Conservation (phyloP, 176 grass and related monocot species). For the Cocos nucifera region DNA sequence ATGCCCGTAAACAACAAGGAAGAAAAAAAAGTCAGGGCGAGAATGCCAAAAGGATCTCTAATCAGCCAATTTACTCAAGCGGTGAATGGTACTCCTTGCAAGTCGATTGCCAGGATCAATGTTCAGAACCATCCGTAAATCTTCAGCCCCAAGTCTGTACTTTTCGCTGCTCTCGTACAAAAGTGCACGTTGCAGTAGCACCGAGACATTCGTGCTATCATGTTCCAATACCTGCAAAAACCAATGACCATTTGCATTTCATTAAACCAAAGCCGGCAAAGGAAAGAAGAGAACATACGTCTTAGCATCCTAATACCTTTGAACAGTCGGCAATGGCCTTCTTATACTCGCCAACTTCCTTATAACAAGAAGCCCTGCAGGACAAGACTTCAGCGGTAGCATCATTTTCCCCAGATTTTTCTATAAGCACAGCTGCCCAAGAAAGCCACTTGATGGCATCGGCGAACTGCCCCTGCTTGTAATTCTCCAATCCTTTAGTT, state of each 20-base stretch:
- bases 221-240: slow-evolving; percentile 61
- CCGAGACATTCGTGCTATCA: slow-evolving; percentile 69
- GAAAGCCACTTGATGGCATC: slow-evolving; percentile 99
- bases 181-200: slow-evolving; percentile 82
- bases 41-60: slow-evolving; percentile 41
- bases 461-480: slow-evolving; percentile 89
- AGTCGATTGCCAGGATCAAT: slow-evolving; percentile 85
- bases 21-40: slow-evolving; percentile 22
- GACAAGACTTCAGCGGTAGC: slow-evolving; percentile 70
- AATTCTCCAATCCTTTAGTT: slow-evolving; percentile 82
- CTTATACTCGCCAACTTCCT: slow-evolving; percentile 99
- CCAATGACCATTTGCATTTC: neutral
- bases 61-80: slow-evolving; percentile 89
- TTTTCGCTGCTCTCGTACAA: slow-evolving; percentile 94
- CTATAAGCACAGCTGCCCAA: slow-evolving; percentile 73
- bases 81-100: slow-evolving; percentile 91
- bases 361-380: slow-evolving; percentile 93
- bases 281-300: neutral
- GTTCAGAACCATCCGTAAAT: slow-evolving; percentile 95
- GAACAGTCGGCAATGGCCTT: slow-evolving; percentile 99
- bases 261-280: neutral
- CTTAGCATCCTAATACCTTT: slow-evolving; percentile 36
- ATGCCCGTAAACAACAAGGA: slow-evolving; percentile 2
- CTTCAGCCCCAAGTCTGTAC: slow-evolving; percentile 88
- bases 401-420: slow-evolving; percentile 54